Conservation (phyloP, 2,329 filamentous ascomycete genomes). For the Aspergillus versicolor region DNA sequence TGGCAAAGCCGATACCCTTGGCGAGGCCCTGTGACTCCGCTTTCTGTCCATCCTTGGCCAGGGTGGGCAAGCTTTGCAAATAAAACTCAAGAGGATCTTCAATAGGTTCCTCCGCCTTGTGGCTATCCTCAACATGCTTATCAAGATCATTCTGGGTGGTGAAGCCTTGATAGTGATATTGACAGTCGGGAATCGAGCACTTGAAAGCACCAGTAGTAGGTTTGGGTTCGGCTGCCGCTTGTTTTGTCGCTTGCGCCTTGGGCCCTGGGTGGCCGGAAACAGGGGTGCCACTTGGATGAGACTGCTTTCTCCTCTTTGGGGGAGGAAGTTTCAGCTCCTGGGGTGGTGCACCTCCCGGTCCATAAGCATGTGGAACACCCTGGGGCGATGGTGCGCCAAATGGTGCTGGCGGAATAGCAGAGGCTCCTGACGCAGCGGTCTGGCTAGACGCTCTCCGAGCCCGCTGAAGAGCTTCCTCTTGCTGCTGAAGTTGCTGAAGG, state of each 20-base stretch:
- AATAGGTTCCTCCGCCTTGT: constrained; percentile 50
- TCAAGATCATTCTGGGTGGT: constrained; percentile 54
- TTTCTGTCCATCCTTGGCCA: constrained; percentile 50
- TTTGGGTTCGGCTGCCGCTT: constrained; percentile 37
- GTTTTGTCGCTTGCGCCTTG: constrained; percentile 31
- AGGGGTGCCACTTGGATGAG: constrained; percentile 39
- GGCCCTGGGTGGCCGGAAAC: constrained; percentile 25
- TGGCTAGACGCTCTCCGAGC: constrained; percentile 40
- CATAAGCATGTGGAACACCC: constrained; percentile 58
- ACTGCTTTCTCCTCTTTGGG: constrained; percentile 57
- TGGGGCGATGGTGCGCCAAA: constrained; percentile 56
- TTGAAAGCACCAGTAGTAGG: constrained; percentile 49
- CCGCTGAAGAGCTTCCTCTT: constrained; percentile 44
- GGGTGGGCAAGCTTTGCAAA: constrained; percentile 51
- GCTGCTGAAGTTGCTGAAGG: constrained; percentile 48
- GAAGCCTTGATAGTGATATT: constrained; percentile 55
- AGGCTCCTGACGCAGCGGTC: constrained; percentile 45
- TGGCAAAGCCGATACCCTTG: constrained; percentile 13
- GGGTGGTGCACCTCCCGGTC: constrained; percentile 51
- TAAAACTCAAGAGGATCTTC: constrained; percentile 58
- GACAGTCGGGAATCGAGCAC: constrained; percentile 54
- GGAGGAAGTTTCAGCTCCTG: constrained; percentile 60
- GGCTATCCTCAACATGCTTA: constrained; percentile 54
- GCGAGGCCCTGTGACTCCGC: constrained; percentile 20
- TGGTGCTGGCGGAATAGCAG: constrained; percentile 53